These are phyloP conservation scores for Spergularia azorica DNA, from an alignment of 179 eudicot genomes.

Conservation along the genomic window DNA sequence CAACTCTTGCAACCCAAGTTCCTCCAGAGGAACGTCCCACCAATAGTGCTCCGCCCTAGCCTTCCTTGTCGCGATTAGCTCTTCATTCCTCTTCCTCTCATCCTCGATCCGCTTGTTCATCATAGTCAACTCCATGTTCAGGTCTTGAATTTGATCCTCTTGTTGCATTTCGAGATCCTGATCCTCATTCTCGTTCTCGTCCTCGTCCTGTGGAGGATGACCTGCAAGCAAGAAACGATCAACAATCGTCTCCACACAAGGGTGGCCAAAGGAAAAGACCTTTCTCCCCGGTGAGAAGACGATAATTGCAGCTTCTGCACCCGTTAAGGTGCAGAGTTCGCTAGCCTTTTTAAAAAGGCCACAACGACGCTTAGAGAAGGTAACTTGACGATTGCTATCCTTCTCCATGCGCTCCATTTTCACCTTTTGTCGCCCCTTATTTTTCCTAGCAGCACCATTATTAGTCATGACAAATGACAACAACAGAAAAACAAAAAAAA, in stretches of 20 bases:
- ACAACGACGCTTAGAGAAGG: conserved; percentile 51
- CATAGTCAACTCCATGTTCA: conserved; percentile 28
- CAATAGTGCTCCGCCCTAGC: conserved; percentile 13
- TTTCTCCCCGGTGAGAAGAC: conserved; percentile 58
- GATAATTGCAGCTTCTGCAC: conserved; percentile 42
- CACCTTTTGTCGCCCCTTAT: conserved; percentile 49
- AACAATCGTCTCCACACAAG: conserved; percentile 33
- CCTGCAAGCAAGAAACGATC: conserved; percentile 20
- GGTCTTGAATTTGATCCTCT: conserved; percentile 12
- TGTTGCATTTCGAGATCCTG: conserved; percentile 13
- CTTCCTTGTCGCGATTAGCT: conserved; percentile 15
- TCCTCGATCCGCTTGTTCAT: conserved; percentile 18
- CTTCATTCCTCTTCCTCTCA: conserved; percentile 30
- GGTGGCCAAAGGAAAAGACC: conserved; percentile 52
- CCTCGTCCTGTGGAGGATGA: not conserved
- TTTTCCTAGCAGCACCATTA: conserved; percentile 19
- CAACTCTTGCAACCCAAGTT: conserved; percentile 24
- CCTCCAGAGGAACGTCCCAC: conserved; percentile 35
- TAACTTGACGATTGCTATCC: conserved; percentile 46
- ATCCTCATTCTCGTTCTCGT: too few relatives aligned
- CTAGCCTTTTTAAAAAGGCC: conserved; percentile 56
- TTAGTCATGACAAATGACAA: not conserved
- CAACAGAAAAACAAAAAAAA: too few relatives aligned
- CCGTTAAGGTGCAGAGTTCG: conserved; percentile 49
- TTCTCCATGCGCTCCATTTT: conserved; percentile 45